Evolutionary conservation across 306 rosid species (phyloP).

Genomic region (Oxytropis ochrocephala): DNA sequence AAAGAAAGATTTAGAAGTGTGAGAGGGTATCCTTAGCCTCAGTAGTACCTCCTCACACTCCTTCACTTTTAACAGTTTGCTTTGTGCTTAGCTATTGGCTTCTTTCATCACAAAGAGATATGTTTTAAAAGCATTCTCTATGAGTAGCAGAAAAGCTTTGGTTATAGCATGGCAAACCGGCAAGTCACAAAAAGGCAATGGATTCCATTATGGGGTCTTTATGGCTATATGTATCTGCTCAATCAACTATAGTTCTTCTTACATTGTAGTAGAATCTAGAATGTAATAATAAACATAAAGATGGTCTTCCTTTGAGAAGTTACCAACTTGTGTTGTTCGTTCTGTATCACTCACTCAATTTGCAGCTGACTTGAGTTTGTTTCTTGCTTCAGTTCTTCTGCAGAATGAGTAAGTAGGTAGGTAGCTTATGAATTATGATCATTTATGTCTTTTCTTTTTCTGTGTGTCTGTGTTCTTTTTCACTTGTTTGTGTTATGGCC

Average conservation of each 20-base stretch:
- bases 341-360: conserved; percentile 22
- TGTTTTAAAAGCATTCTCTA: conserved; percentile 19
- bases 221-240: conserved; percentile 24
- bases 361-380: conserved; percentile 31
- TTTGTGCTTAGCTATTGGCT: conserved; percentile 42
- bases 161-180: conserved; percentile 63
- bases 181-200: conserved; percentile 90
- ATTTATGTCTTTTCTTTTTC: background rate
- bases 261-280: conserved; percentile 16
- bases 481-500: conserved; percentile 23
- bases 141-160: conserved; percentile 28
- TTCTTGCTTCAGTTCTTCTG: conserved; percentile 29
- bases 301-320: conserved; percentile 24
- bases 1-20: conserved; percentile 27
- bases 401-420: conserved; percentile 34
- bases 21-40: conserved; percentile 9
- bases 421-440: conserved; percentile 9
- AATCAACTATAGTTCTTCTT: conserved; percentile 8
- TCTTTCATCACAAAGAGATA: conserved; percentile 18
- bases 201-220: conserved; percentile 48
- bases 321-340: conserved; percentile 25
- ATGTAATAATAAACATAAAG: conserved; percentile 41
- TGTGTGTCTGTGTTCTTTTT: conserved; percentile 13
- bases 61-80: conserved; percentile 37
- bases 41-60: conserved; percentile 19